Evolutionary conservation across 192 early-diverging fungal species (phyloP).

Genomic region (Coemansia sp.): DNA sequence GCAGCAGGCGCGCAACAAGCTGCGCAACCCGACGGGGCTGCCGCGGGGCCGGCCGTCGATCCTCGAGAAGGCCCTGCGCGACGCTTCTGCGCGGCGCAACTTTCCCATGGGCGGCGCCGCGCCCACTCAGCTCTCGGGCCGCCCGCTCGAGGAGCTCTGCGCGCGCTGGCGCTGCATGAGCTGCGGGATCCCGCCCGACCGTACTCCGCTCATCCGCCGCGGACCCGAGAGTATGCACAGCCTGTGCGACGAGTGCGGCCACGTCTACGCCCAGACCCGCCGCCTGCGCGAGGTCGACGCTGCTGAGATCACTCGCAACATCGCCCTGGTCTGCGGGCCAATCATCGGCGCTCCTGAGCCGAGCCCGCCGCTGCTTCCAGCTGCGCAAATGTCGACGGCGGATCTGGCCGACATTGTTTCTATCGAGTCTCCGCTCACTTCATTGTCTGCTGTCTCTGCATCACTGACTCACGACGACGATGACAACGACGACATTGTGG

Average conservation of each 20-base stretch:
- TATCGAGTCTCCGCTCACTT: constrained; percentile 8
- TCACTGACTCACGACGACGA: neutral
- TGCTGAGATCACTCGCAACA: constrained; percentile 29
- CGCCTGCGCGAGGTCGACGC: constrained; percentile 29
- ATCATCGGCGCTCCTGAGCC: constrained; percentile 3
- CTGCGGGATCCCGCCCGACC: constrained; percentile 47
- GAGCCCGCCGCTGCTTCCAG: neutral
- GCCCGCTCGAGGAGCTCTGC: constrained; percentile 49
- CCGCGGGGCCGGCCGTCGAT: constrained; percentile 55
- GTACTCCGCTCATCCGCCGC: constrained; percentile 48
- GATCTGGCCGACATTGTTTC: neutral
- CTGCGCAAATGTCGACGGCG: neutral
- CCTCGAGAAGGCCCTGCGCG: constrained; percentile 55
- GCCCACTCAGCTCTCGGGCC: constrained; percentile 31
- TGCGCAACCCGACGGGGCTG: constrained; percentile 52
- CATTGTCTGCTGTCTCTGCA: neutral
- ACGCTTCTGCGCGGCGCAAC: constrained; percentile 31
- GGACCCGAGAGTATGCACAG: constrained; percentile 57
- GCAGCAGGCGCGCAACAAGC: constrained; percentile 36
- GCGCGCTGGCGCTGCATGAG: constrained; percentile 54
- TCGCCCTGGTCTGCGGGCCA: constrained; percentile 31
- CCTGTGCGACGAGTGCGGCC: constrained; percentile 48
- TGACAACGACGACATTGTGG: neutral
- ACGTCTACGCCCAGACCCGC: constrained; percentile 18
- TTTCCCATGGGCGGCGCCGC: constrained; percentile 27